Conservation (phyloP, 129 eudicot species). For the Calendula officinalis region DNA sequence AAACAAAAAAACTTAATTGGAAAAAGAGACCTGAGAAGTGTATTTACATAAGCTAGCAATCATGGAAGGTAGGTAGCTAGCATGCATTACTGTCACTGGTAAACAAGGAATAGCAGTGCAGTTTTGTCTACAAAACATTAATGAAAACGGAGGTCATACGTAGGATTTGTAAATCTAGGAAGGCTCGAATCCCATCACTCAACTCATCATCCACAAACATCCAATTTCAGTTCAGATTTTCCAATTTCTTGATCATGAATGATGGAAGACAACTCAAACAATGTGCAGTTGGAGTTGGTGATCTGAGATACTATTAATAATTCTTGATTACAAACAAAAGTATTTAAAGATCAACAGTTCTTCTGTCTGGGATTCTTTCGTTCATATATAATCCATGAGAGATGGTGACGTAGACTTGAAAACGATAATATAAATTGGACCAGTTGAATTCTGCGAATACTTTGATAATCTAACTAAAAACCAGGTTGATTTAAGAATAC, state of each 20-base stretch:
- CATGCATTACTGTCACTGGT: slow-evolving; percentile 19
- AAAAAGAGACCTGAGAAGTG: slow-evolving; percentile 11
- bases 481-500: no score
- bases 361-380: no score
- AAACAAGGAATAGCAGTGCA: slow-evolving; percentile 14
- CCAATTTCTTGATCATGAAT: neutral
- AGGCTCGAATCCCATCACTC: slow-evolving; percentile 11
- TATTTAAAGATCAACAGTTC: slow-evolving; percentile 17
- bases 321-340: slow-evolving; percentile 16
- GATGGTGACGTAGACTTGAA: no score
- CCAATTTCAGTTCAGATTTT: neutral
- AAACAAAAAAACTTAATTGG: slow-evolving; percentile 12
- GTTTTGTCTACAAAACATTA: slow-evolving; percentile 17
- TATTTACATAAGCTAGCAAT: neutral
- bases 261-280: slow-evolving; percentile 18
- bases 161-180: slow-evolving; percentile 2
- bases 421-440: no score
- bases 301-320: neutral
- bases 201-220: slow-evolving; percentile 1
- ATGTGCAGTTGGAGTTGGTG: neutral
- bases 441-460: no score
- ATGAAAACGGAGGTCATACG: neutral
- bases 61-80: slow-evolving; percentile 20
- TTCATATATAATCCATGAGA: no score
- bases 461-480: no score